phyloP scores from a whole-genome alignment of 1,284 basidiomycete genomes.

The Heterobasidion parviporum region DNA sequence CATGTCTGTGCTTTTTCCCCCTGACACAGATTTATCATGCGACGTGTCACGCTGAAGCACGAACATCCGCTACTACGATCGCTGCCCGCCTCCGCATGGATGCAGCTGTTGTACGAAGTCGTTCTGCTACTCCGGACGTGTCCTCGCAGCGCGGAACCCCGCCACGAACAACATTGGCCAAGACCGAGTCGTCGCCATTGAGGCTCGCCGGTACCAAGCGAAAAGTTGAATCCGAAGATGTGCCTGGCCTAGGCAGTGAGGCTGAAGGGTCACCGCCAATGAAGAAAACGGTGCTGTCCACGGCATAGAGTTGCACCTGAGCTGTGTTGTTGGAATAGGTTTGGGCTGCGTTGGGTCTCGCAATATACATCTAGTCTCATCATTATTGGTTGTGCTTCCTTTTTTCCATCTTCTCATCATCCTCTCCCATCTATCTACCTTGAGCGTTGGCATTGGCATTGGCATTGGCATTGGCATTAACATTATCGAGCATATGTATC shows the following conservation, averaged over 20 bases:
- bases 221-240: slow-evolving; percentile 51
- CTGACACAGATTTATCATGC: slow-evolving; percentile 74
- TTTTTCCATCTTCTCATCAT: slow-evolving; percentile 5
- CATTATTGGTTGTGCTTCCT: not conserved
- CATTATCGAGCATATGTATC: not conserved
- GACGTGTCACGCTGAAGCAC: slow-evolving; percentile 82
- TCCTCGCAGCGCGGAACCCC: slow-evolving; percentile 34
- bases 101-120: slow-evolving; percentile 53
- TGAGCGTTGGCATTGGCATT: not conserved
- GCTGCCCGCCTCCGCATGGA: slow-evolving; percentile 56
- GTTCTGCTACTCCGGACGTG: slow-evolving; percentile 64
- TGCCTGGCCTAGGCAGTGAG: slow-evolving; percentile 14
- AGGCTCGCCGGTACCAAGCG: slow-evolving; percentile 54
- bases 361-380: no score
- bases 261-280: slow-evolving; percentile 41
- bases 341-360: no score
- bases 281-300: slow-evolving; percentile 33
- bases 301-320: slow-evolving; percentile 4
- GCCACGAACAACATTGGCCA: slow-evolving; percentile 18
- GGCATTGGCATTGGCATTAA: not conserved
- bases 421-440: not conserved
- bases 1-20: slow-evolving; percentile 5
- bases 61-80: slow-evolving; percentile 49
- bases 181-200: slow-evolving; percentile 34
- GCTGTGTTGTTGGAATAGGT: not conserved